Evolutionary conservation across 2,329 filamentous ascomycete species (phyloP).

Genomic region (Fusarium sterilihyphosum): DNA sequence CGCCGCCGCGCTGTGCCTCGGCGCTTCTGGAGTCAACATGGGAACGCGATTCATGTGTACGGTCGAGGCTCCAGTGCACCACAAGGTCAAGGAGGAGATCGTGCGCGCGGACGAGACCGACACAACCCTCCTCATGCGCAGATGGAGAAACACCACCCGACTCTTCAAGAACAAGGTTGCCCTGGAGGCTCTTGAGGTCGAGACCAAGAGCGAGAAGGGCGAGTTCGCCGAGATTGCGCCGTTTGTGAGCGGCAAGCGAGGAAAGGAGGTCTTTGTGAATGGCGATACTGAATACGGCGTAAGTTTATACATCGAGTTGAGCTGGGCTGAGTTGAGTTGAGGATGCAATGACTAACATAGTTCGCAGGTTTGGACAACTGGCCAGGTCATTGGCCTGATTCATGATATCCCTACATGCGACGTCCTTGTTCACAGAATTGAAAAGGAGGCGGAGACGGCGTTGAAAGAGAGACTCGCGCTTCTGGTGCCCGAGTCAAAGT

Average conservation of each 20-base stretch:
- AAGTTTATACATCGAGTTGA: conserved; percentile 52
- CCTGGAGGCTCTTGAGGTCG: conserved; percentile 80
- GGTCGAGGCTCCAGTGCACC: conserved; percentile 89
- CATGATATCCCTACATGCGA: conserved; percentile 84
- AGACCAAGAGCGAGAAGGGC: conserved; percentile 82
- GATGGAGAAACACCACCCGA: conserved; percentile 93
- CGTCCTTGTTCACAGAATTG: conserved; percentile 75
- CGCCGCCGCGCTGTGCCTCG: conserved; percentile 87
- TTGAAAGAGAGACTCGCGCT: conserved; percentile 69
- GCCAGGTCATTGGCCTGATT: conserved; percentile 91
- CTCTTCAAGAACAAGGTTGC: conserved; percentile 93
- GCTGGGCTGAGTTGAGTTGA: neutral
- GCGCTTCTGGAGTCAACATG: conserved; percentile 97
- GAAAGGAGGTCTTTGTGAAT: conserved; percentile 89
- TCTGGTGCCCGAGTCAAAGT: conserved; percentile 66
- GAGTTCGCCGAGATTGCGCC: conserved; percentile 91
- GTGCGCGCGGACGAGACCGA: conserved; percentile 89
- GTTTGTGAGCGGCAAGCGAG: conserved; percentile 89
- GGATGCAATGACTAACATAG: conserved; percentile 14
- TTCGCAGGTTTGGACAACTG: conserved; percentile 89
- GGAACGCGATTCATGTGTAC: conserved; percentile 98
- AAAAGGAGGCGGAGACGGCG: conserved; percentile 77
- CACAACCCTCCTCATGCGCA: conserved; percentile 84
- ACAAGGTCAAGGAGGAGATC: conserved; percentile 93
- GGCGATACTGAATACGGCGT: conserved; percentile 92